phyloP scores from a whole-genome alignment of 2,329 filamentous ascomycete genomes.

The Graphilbum ipis-grandicollis region DNA sequence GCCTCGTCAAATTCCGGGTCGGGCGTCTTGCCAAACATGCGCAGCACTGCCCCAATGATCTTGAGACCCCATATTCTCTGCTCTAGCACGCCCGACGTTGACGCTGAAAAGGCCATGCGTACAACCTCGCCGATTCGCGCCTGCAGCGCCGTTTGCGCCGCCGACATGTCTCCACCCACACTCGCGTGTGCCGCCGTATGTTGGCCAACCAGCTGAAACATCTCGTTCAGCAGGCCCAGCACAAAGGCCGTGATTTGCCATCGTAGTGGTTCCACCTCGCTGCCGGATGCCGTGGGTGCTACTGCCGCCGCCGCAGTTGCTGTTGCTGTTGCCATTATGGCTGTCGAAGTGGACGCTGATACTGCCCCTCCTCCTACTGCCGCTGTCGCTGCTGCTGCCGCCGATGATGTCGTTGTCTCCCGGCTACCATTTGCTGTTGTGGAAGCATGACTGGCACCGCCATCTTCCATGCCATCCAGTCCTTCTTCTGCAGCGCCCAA shows the following conservation, averaged over 20 bases:
- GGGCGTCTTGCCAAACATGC: conserved; percentile 88
- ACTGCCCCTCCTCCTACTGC: not conserved
- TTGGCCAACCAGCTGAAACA: conserved; percentile 63
- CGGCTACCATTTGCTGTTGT: too few relatives aligned
- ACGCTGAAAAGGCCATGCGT: conserved; percentile 92
- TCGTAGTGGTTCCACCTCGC: conserved; percentile 68
- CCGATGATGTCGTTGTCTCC: not conserved
- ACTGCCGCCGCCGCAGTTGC: not conserved
- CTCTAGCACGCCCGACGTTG: conserved; percentile 80
- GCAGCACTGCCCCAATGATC: conserved; percentile 83
- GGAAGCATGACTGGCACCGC: conserved; percentile 9
- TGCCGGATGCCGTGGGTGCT: not conserved
- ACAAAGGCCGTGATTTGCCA: conserved; percentile 96
- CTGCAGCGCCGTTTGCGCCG: conserved; percentile 64
- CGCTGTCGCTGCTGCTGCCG: not conserved
- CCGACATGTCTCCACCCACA: conserved; percentile 24
- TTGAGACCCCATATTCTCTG: conserved; percentile 80
- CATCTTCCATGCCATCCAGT: conserved; percentile 13
- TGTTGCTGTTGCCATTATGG: too few relatives aligned
- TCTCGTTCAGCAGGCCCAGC: conserved; percentile 71
- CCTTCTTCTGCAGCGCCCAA: conserved; percentile 51
- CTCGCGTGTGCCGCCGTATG: conserved; percentile 64
- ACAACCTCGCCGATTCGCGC: conserved; percentile 80
- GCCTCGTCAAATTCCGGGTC: conserved; percentile 97
- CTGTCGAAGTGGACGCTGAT: not conserved